A percentile compares a stretch with the other conserved stretches of the same genome.
These are phyloP conservation scores for Adenanthera pavonina DNA, from an alignment of 306 rosid species.

Conservation along the genomic window DNA sequence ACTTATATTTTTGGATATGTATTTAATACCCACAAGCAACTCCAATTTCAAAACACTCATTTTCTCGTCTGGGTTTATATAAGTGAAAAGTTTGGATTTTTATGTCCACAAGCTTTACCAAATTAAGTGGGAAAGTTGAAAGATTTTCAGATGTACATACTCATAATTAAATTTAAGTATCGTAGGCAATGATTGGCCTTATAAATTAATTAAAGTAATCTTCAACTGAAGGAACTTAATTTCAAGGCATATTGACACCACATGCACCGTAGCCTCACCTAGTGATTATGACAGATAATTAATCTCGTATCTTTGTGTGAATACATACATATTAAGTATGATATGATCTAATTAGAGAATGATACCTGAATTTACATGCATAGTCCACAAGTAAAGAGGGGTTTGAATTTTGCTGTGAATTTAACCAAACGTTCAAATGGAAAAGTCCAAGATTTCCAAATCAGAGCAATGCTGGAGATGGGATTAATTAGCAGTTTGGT, in stretches of 20 bases:
- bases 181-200: neutral
- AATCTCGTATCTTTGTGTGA: neutral
- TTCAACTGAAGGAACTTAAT: neutral
- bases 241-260: neutral
- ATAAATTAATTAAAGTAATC: neutral
- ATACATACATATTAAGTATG: neutral
- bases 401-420: neutral
- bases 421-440: constrained; percentile 10
- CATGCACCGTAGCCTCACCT: neutral
- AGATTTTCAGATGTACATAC: too few species aligned
- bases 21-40: neutral
- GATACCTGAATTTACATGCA: constrained; percentile 11
- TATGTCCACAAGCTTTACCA: constrained; percentile 18
- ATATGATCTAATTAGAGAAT: neutral
- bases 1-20: neutral
- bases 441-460: constrained; percentile 32
- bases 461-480: constrained; percentile 23
- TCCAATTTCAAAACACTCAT: neutral
- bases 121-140: neutral
- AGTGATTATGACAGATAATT: neutral
- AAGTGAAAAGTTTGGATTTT: neutral
- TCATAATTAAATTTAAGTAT: too few species aligned
- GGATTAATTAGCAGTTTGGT: constrained; percentile 40
- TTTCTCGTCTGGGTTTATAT: neutral
- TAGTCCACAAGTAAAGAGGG: constrained; percentile 3